Evolutionary conservation across 73 alveolate genomes (phyloP).

Genomic region (Blepharisma japonicum): DNA sequence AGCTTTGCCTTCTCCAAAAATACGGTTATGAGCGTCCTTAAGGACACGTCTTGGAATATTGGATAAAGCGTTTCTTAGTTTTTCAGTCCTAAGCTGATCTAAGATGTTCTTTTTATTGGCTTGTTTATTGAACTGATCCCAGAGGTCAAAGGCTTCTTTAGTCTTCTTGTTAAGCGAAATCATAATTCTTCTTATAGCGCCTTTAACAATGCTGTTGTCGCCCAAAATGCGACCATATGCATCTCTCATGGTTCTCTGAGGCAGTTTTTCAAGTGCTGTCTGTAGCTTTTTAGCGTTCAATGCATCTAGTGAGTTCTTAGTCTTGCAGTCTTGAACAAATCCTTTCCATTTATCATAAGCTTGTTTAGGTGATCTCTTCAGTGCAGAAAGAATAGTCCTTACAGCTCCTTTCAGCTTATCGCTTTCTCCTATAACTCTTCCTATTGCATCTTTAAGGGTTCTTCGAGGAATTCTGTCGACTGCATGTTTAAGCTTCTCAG

Average conservation of each 20-base stretch:
- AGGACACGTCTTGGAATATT: not conserved
- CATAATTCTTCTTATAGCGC: not conserved
- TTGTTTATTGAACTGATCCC: not conserved
- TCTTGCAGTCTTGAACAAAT: not conserved
- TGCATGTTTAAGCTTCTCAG: not conserved
- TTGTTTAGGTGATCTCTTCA: not conserved
- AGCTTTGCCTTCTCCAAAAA: conserved; percentile 3
- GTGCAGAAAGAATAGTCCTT: conserved; percentile 3
- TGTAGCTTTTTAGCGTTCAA: not conserved
- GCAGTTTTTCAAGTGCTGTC: not conserved
- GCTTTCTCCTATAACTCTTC: conserved; percentile 9
- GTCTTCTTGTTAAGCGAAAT: not conserved
- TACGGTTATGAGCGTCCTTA: not conserved
- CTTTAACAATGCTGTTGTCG: not conserved
- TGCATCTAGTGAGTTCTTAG: not conserved
- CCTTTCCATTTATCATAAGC: not conserved
- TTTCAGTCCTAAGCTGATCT: not conserved
- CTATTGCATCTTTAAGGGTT: not conserved
- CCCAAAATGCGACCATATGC: conserved; percentile 7
- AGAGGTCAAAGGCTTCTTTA: not conserved
- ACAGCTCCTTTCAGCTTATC: not conserved
- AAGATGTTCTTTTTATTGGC: not conserved
- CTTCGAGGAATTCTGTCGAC: not conserved
- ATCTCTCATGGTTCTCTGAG: not conserved
- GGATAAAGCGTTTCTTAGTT: not conserved